Conservation (phyloP, 805 yeast genomes). For the Yamadazyma scolyti region DNA sequence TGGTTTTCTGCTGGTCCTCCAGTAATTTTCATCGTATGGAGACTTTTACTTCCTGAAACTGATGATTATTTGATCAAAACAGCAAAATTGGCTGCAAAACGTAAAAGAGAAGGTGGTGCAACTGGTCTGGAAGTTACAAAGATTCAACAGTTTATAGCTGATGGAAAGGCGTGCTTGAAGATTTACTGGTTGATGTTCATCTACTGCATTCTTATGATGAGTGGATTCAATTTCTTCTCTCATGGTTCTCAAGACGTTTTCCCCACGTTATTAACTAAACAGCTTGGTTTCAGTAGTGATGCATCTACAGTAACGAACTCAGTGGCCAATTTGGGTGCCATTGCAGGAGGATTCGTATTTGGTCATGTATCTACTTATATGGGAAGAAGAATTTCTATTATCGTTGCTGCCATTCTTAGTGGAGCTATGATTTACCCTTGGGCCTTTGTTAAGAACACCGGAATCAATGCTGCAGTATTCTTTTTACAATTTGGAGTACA, state of each 20-base stretch:
- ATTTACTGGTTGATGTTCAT: conserved; percentile 58
- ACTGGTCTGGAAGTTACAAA: conserved; percentile 20
- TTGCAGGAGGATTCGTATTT: conserved; percentile 43
- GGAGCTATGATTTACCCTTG: conserved; percentile 41
- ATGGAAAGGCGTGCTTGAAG: conserved; percentile 18
- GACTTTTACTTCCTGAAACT: conserved; percentile 38
- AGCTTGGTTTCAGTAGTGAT: conserved; percentile 28
- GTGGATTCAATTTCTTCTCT: conserved; percentile 39
- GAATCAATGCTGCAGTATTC: conserved; percentile 56
- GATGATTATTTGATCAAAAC: conserved; percentile 46
- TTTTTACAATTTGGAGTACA: conserved; percentile 62
- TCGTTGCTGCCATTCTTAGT: conserved; percentile 29
- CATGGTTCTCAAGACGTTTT: conserved; percentile 42
- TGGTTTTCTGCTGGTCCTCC: conserved; percentile 66
- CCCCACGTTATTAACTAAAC: conserved; percentile 35
- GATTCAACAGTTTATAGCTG: conserved; percentile 4
- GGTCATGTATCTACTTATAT: conserved; percentile 34
- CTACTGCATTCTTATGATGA: conserved; percentile 50
- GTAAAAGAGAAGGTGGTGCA: conserved; percentile 8
- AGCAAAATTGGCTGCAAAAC: conserved; percentile 10
- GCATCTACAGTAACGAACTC: conserved; percentile 36
- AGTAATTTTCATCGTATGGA: conserved; percentile 30
- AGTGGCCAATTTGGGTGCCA: conserved; percentile 41
- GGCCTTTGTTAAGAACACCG: conserved; percentile 29
- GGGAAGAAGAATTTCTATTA: conserved; percentile 34